These are phyloP conservation scores for Aphanomyces invadans DNA, from an alignment of 352 stramenopile species.

Conservation along the genomic window DNA sequence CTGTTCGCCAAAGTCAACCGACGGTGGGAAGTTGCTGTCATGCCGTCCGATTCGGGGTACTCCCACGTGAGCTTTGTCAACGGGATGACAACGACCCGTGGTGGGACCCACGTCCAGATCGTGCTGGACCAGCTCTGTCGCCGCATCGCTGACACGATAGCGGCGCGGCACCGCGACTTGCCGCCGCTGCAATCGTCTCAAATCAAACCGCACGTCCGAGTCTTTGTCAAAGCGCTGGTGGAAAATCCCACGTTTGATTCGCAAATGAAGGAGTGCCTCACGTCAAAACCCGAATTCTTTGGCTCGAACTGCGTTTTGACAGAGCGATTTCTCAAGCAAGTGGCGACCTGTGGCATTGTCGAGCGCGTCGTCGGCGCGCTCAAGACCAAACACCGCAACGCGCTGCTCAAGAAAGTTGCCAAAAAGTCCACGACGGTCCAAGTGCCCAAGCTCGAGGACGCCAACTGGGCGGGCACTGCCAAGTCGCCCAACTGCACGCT, in stretches of 20 bases:
- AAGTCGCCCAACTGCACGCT: slow-evolving; percentile 91
- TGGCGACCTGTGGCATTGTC: slow-evolving; percentile 93
- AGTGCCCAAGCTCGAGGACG: slow-evolving; percentile 99
- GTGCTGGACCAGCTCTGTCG: slow-evolving; percentile 71
- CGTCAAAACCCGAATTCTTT: slow-evolving; percentile 82
- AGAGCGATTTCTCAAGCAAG: slow-evolving; percentile 91
- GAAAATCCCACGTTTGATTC: slow-evolving; percentile 99
- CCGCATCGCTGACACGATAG: slow-evolving; percentile 90
- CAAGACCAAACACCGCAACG: slow-evolving; percentile 90
- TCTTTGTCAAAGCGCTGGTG: slow-evolving; percentile 99
- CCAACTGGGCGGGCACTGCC: slow-evolving; percentile 92
- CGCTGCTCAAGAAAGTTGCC: slow-evolving; percentile 89
- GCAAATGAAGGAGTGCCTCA: slow-evolving; percentile 99
- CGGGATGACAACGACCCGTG: slow-evolving; percentile 95
- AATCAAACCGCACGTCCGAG: slow-evolving; percentile 96
- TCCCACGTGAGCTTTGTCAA: slow-evolving; percentile 99
- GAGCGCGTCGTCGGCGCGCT: slow-evolving; percentile 88
- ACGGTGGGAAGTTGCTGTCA: slow-evolving; percentile 93
- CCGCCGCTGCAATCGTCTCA: slow-evolving; percentile 84
- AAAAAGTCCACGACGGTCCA: slow-evolving; percentile 67
- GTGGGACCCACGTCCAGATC: slow-evolving; percentile 94
- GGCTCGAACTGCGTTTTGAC: slow-evolving; percentile 87
- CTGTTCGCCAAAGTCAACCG: slow-evolving; percentile 93
- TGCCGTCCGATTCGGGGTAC: slow-evolving; percentile 86
- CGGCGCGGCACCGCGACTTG: slow-evolving; percentile 93